Evolutionary conservation across 495 filamentous ascomycete species (phyloP).

Genomic region (Astrothelium subdiscretum): DNA sequence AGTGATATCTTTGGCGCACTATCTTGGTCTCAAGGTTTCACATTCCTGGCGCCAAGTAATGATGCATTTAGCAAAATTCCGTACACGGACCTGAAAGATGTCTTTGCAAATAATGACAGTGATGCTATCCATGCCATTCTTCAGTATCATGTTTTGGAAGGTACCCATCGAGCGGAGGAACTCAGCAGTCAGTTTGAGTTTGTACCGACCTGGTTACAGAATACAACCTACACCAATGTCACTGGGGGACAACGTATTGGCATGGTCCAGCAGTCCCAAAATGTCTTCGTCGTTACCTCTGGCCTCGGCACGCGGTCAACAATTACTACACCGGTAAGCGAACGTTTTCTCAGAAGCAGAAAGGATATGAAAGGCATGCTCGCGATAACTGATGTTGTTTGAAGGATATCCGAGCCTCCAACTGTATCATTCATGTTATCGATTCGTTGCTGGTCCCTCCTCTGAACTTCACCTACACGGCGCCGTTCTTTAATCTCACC

Average conservation of each 20-base stretch:
- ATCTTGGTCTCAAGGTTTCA: background rate
- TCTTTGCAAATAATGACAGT: background rate
- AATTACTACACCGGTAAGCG: background rate
- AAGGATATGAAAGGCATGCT: no score
- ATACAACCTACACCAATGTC: background rate
- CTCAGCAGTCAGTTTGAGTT: background rate
- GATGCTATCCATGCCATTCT: background rate
- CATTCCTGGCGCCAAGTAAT: slow-evolving; percentile 1
- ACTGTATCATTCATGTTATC: slow-evolving; percentile 16
- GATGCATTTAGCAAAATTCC: background rate
- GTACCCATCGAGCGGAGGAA: background rate
- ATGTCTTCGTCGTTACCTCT: background rate
- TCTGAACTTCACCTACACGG: slow-evolving; percentile 8
- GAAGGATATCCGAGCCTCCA: slow-evolving; percentile 3
- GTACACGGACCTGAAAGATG: background rate
- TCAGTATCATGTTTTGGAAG: slow-evolving; percentile 1
- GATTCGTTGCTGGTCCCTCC: slow-evolving; percentile 17
- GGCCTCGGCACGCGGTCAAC: background rate
- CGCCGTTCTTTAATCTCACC: slow-evolving; percentile 18
- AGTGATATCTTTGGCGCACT: background rate
- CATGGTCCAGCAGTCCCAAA: background rate
- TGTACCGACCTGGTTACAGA: background rate
- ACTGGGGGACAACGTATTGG: background rate
- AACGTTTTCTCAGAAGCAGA: no score
- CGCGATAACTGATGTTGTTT: no score